Evolutionary conservation across 805 yeast species (phyloP), one percentile per base, ranked within the genome.

Genomic region (Wickerhamomyces bisporus): DNA sequence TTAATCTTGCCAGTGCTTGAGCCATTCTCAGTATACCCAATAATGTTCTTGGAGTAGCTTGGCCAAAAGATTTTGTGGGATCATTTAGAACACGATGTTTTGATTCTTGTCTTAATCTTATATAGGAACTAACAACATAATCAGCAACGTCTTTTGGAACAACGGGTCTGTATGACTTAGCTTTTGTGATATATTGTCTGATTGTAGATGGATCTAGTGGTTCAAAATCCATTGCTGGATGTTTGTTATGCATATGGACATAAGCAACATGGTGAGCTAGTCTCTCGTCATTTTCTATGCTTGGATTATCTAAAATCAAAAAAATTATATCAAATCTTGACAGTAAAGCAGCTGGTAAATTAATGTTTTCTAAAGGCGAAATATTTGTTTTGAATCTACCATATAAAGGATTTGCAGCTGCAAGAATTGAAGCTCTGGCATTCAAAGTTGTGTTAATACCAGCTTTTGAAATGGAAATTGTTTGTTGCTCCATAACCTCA

Each of bases 401-500:
- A 58, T 85, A 89, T 26, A 89, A 68, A 15, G 98, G 98, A 66
- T 93, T 93, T n/a, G 98, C 98, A 23, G 98, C 98, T 0, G 98
- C 98, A 46, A 93, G 65, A 43, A 93, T 86, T 5, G 97, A 89
- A 0, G 98, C 77, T 60, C 98, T 77, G 7, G 98, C 98, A 58
- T 93, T 93, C 50, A 93, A 70, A 2, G 97, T 86, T 9, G 98
- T 93, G 45, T 93, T 86, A 51, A 93, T 93, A 49, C 98, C 98
- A 4, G 98, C 98, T 63, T 93, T 93, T 30, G 97, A 86, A 41
- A 93, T 93, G 17, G 96, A 86, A 42, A 93, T 93, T 2, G 98
- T 93, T 64, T 93, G 98, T 62, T 93, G 98, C 66, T 93, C 98
- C 98, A 93, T 93, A 25, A 93, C 98, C 70, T 91, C 98, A 64